These are phyloP conservation scores for Fraxinus pennsylvanica DNA, from an alignment of 257 asterid genomes.

Conservation along the genomic window DNA sequence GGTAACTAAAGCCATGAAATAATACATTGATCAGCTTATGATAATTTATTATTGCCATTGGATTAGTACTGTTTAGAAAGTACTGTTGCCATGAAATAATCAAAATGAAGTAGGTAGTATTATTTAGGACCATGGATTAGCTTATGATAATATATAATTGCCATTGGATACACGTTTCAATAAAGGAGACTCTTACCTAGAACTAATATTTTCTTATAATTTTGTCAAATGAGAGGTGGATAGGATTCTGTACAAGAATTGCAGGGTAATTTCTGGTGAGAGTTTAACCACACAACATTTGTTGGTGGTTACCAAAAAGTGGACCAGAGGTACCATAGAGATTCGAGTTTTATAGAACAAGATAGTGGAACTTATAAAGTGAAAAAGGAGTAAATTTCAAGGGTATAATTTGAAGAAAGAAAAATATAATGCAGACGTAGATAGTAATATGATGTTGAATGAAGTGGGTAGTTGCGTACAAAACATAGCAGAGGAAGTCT, in stretches of 20 bases:
- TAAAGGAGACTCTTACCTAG: not conserved
- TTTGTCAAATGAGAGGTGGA: too few relatives aligned
- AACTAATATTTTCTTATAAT: too few relatives aligned
- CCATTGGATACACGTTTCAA: not conserved
- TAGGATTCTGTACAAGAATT: too few relatives aligned
- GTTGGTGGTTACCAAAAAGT: not conserved
- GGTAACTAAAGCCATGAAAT: too few relatives aligned
- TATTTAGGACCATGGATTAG: not conserved
- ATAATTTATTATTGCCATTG: too few relatives aligned
- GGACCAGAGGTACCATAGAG: not conserved
- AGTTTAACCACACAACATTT: too few relatives aligned
- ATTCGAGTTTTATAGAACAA: not conserved
- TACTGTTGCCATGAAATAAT: not conserved
- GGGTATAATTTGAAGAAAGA: not conserved
- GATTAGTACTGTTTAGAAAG: too few relatives aligned
- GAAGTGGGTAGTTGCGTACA: not conserved
- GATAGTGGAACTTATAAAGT: not conserved
- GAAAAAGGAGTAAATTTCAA: not conserved
- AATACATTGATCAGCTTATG: too few relatives aligned
- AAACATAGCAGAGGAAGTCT: not conserved
- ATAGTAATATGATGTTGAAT: not conserved
- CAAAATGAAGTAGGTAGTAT: not conserved
- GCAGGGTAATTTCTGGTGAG: too few relatives aligned
- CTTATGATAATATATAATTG: not conserved
- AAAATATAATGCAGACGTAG: not conserved